Conservation (phyloP, 2,329 filamentous ascomycete genomes). For the Peltaster fructicola region DNA sequence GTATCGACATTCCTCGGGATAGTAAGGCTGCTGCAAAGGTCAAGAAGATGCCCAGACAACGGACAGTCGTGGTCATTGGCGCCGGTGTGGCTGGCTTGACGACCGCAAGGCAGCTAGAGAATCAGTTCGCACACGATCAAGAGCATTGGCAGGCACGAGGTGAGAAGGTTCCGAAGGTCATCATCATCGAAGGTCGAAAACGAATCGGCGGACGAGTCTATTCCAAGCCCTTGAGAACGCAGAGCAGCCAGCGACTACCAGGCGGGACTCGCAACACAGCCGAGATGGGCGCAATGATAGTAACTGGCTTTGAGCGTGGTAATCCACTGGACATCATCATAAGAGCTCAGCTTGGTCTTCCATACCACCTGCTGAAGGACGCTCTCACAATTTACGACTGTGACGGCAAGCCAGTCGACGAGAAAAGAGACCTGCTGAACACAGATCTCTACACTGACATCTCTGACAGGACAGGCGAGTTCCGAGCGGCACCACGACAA, state of each 20-base stretch:
- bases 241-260: constrained; percentile 35
- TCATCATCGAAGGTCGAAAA: constrained; percentile 72
- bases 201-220: constrained; percentile 87
- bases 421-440: constrained; percentile 59
- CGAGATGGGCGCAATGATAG: constrained; percentile 96
- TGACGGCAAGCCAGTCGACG: constrained; percentile 60
- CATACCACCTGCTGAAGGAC: constrained; percentile 65
- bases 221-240: constrained; percentile 52
- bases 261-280: constrained; percentile 53
- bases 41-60: constrained; percentile 35
- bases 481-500: constrained; percentile 59
- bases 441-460: constrained; percentile 93
- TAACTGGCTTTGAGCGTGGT: constrained; percentile 88
- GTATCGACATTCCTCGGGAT: constrained; percentile 47
- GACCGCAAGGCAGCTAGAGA: constrained; percentile 78
- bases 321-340: constrained; percentile 87
- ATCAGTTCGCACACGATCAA: constrained; percentile 65
- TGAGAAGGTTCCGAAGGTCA: constrained; percentile 53
- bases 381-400: constrained; percentile 80
- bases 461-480: constrained; percentile 76
- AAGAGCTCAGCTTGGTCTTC: constrained; percentile 72
- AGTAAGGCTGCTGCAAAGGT: constrained; percentile 13
- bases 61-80: constrained; percentile 71
- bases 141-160: constrained; percentile 46
- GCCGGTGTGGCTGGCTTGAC: constrained; percentile 89